Percentiles rank a stretch among this genome's conserved stretches.
Conservation (phyloP, 805 yeast genomes). For the Lipomyces mesembrius region DNA sequence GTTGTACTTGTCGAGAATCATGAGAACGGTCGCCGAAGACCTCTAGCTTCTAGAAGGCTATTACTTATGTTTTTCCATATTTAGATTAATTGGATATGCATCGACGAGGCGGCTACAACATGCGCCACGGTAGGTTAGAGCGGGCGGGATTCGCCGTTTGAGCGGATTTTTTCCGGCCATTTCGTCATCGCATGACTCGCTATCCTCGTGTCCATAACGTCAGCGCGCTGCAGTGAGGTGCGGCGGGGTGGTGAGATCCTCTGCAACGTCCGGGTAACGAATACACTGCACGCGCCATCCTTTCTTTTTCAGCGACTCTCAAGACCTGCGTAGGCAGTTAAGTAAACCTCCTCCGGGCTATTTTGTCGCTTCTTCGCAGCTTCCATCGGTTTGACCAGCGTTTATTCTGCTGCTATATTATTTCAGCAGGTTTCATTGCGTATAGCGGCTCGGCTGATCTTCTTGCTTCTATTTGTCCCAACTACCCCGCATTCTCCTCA, state of each 20-base stretch:
- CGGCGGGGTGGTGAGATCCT: not conserved
- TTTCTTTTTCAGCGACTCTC: not conserved
- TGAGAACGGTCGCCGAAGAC: too few species aligned
- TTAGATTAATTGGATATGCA: too few species aligned
- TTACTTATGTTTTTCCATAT: too few species aligned
- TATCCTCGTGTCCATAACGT: not conserved
- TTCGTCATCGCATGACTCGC: too few species aligned
- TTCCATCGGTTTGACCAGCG: not conserved
- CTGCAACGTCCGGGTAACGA: not conserved
- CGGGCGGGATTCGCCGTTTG: too few species aligned
- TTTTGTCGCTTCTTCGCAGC: not conserved
- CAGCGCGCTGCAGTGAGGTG: not conserved
- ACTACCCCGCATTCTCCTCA: not conserved
- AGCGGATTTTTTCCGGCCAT: not conserved
- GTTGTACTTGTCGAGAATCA: too few species aligned
- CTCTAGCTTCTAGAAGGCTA: too few species aligned
- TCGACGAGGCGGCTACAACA: too few species aligned
- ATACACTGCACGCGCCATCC: not conserved
- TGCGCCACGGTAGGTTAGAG: too few species aligned
- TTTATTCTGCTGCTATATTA: not conserved
- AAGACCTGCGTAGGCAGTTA: conserved; percentile 1
- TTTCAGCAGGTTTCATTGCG: not conserved
- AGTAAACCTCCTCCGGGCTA: not conserved
- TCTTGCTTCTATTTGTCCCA: not conserved
- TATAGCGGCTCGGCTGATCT: not conserved